Conservation (phyloP, 345 rosid species). For the Brassica incana region DNA sequence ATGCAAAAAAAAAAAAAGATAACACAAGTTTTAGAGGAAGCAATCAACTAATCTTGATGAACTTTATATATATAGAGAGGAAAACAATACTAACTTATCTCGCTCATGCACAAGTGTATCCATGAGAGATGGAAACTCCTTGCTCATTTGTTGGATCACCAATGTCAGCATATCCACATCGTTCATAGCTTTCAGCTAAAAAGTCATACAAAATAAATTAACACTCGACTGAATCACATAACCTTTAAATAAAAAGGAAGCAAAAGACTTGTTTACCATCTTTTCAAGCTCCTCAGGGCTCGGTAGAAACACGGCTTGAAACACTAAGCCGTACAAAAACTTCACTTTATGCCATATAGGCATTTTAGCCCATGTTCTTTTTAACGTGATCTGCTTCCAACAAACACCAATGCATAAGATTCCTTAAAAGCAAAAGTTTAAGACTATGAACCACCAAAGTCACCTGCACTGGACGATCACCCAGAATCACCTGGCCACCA, state of each 20-base stretch:
- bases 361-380: slow-evolving; percentile 87
- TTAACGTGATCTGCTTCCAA: slow-evolving; percentile 62
- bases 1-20: slow-evolving; percentile 7
- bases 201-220: slow-evolving; percentile 14
- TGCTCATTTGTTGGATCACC: slow-evolving; percentile 95
- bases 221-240: neutral
- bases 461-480: slow-evolving; percentile 96
- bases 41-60: neutral
- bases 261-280: slow-evolving; percentile 50
- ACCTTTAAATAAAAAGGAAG: neutral
- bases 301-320: slow-evolving; percentile 84
- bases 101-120: slow-evolving; percentile 95
- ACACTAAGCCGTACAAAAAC: slow-evolving; percentile 59
- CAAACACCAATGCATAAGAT: neutral
- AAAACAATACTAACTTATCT: slow-evolving; percentile 69
- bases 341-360: slow-evolving; percentile 86
- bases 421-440: neutral
- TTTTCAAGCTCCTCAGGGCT: slow-evolving; percentile 71
- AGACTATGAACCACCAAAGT: slow-evolving; percentile 16
- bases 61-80: neutral
- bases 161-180: slow-evolving; percentile 86
- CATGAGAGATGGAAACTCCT: slow-evolving; percentile 85
- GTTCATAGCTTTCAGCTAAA: slow-evolving; percentile 85
- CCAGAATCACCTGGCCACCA: slow-evolving; percentile 79
- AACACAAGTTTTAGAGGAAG: neutral